Evolutionary conservation across 371 early-diverging fungal genomes (phyloP), one percentile per base, ranked within the genome.

Genomic region (Mucor circinelloides): DNA sequence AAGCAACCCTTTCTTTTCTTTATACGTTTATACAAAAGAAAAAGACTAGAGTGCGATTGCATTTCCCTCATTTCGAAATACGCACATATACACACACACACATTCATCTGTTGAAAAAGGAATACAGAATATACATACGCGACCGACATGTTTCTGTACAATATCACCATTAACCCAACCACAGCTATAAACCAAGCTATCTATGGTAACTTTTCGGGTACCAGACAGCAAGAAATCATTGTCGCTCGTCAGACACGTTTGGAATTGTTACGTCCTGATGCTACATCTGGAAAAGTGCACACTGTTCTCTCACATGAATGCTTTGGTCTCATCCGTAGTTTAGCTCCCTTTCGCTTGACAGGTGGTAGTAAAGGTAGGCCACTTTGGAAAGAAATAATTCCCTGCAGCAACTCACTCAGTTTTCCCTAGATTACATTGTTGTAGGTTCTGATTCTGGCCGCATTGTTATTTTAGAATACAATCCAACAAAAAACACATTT

Each of bases 181-280:
- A 88, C 91, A 8, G 87, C 88, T 70, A 90, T 97, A 64, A 93
- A 84, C 66, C 85, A 88, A 46, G 90, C 94, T 17, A 86, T 90
- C 58, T 85, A 95, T 57, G 99, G 99, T 13, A 94, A 97, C 80
- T 99, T 98, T 74, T 89, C 93, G 25, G 98, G 98, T 17, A 88
- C 87, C 6, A 94, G 92, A 73, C 85, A 88, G 59, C 98, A 99
- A 79, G 98, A 99, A 68, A 86, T 98, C 57, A 83, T 93, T 28
- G 88, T 96, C 23, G 95, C 93, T 8, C 89, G 93, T 56, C 88
- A 90, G 70, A 90, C 90, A 56, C 82, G 87, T 21, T 76, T 99
- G 42, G 97, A 97, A 78, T 81, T 98, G 32, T 76, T 95, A 64
- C 76, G 87, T 67, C 88, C 92, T 2, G 95, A 97, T 73, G 78